phyloP scores from a whole-genome alignment of 1,139 yeast genomes.

The Wickerhamiella infanticola region DNA sequence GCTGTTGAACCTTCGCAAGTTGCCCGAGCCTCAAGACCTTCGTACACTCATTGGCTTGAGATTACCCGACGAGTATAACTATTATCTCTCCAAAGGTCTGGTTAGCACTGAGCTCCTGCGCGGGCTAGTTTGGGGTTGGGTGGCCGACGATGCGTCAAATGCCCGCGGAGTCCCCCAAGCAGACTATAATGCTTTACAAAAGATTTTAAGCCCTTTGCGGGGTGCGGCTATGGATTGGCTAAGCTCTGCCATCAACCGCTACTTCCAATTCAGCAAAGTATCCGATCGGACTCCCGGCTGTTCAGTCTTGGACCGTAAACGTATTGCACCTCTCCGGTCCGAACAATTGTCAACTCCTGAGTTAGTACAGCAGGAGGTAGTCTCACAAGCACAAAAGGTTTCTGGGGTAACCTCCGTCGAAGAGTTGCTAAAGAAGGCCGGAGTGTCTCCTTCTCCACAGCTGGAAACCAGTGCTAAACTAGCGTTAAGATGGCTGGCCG shows the following conservation, averaged over 20 bases:
- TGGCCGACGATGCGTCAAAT: slow-evolving; percentile 51
- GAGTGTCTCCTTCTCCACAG: not conserved
- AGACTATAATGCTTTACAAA: slow-evolving; percentile 5
- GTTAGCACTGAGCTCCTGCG: slow-evolving; percentile 51
- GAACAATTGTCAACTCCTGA: not conserved
- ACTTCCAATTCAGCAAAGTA: slow-evolving; percentile 53
- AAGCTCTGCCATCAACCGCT: slow-evolving; percentile 64
- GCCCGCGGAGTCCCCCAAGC: slow-evolving; percentile 36
- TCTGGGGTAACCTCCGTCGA: not conserved
- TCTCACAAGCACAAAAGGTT: not conserved
- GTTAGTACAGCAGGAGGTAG: not conserved
- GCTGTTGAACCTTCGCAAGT: slow-evolving; percentile 17
- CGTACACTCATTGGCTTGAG: slow-evolving; percentile 76
- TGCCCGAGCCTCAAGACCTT: slow-evolving; percentile 51
- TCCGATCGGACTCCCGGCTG: slow-evolving; percentile 10
- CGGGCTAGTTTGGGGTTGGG: slow-evolving; percentile 49
- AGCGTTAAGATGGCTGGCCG: slow-evolving; percentile 12
- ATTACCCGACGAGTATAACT: slow-evolving; percentile 73
- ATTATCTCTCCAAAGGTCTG: slow-evolving; percentile 68
- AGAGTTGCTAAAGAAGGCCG: not conserved
- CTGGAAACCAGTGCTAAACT: slow-evolving; percentile 1
- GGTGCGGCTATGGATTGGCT: slow-evolving; percentile 49
- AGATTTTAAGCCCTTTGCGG: slow-evolving; percentile 14
- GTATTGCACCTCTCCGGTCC: not conserved
- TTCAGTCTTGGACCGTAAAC: not conserved